These are phyloP conservation scores for Bathelium albidoporum DNA, from an alignment of 495 filamentous ascomycete species.

Conservation along the genomic window DNA sequence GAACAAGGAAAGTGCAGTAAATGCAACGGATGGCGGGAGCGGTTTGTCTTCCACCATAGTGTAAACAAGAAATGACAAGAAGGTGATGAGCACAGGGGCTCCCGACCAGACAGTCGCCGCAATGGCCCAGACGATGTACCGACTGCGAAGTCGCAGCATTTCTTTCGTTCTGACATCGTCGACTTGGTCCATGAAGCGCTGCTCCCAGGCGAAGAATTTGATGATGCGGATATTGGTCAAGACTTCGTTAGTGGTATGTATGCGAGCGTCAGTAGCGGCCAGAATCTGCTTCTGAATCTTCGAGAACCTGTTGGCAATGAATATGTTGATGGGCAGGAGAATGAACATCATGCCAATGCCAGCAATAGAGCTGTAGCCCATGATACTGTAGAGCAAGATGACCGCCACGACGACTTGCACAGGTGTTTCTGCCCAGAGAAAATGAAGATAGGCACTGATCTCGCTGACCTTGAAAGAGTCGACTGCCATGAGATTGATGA, in stretches of 20 bases:
- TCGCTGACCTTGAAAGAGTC: slow-evolving; percentile 98
- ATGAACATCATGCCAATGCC: slow-evolving; percentile 87
- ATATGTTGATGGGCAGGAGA: slow-evolving; percentile 79
- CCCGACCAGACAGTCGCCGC: slow-evolving; percentile 94
- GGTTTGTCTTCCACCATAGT: slow-evolving; percentile 84
- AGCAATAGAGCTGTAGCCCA: slow-evolving; percentile 88
- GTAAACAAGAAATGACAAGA: slow-evolving; percentile 89
- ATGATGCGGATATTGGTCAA: slow-evolving; percentile 97
- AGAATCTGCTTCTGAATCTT: slow-evolving; percentile 81
- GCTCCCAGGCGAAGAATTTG: slow-evolving; percentile 99
- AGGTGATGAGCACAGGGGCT: slow-evolving; percentile 90
- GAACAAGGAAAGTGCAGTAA: slow-evolving; percentile 93
- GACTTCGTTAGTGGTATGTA: slow-evolving; percentile 93
- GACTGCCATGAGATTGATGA: slow-evolving; percentile 98
- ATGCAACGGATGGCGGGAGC: slow-evolving; percentile 85
- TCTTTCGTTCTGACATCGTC: slow-evolving; percentile 78
- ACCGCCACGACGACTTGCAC: slow-evolving; percentile 70
- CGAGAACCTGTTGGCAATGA: slow-evolving; percentile 74
- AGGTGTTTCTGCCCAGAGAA: slow-evolving; percentile 74
- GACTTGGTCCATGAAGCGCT: slow-evolving; percentile 76
- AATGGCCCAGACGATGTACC: slow-evolving; percentile 83
- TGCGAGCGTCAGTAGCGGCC: slow-evolving; percentile 89
- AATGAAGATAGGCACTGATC: slow-evolving; percentile 84
- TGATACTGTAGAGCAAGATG: slow-evolving; percentile 70
- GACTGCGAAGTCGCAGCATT: slow-evolving; percentile 61